A percentile compares a stretch with the other conserved stretches of the same genome.
phyloP scores from a whole-genome alignment of 805 yeast genomes.

The Ogataea paradorogensis region DNA sequence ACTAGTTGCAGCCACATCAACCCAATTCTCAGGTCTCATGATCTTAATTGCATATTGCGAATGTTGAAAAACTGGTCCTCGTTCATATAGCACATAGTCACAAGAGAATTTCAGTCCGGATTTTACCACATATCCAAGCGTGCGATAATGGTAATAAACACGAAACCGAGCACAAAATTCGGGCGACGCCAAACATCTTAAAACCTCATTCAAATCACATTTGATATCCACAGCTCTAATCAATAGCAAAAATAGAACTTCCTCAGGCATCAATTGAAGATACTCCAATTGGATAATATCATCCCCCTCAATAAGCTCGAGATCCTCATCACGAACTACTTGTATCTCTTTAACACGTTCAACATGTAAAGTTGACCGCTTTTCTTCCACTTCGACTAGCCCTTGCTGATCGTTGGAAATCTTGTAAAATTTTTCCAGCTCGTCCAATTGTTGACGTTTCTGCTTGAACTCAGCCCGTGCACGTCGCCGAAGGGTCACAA shows the following conservation, averaged over 20 bases:
- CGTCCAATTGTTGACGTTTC: conserved; percentile 61
- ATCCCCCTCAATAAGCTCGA: conserved; percentile 30
- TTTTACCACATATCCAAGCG: conserved; percentile 92
- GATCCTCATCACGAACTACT: conserved; percentile 36
- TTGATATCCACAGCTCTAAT: conserved; percentile 31
- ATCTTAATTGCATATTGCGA: conserved; percentile 72
- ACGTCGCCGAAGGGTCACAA: conserved; percentile 68
- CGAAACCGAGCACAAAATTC: conserved; percentile 45
- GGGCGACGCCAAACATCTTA: not conserved
- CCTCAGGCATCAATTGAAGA: conserved; percentile 73
- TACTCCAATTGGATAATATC: conserved; percentile 37
- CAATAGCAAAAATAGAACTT: conserved; percentile 64
- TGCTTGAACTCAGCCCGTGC: conserved; percentile 71
- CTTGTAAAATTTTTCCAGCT: conserved; percentile 36
- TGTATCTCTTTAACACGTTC: conserved; percentile 12
- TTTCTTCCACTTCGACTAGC: conserved; percentile 38
- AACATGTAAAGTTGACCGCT: conserved; percentile 30
- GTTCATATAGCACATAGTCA: conserved; percentile 75
- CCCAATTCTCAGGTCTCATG: conserved; percentile 33
- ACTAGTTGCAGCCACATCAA: conserved; percentile 64
- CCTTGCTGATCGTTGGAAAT: conserved; percentile 15
- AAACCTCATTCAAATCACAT: no score
- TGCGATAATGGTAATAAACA: conserved; percentile 81
- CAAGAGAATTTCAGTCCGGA: conserved; percentile 91
- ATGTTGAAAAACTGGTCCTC: conserved; percentile 95